Conservation (phyloP, 768 basidiomycete species). For the Heimioporus sp. region DNA sequence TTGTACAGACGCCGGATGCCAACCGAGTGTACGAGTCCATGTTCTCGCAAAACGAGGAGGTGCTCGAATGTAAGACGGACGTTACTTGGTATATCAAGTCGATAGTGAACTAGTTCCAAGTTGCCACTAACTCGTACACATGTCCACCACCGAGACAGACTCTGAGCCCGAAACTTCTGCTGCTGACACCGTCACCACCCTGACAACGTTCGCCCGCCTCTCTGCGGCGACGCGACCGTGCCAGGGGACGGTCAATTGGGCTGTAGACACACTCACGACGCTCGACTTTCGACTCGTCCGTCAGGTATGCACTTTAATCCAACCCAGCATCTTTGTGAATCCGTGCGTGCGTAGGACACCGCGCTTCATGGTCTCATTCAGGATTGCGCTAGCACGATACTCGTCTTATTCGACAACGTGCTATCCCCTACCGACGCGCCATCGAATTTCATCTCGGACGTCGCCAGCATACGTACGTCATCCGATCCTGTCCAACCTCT, state of each 20-base stretch:
- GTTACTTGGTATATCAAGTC: slow-evolving; percentile 56
- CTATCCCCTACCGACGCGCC: slow-evolving; percentile 5
- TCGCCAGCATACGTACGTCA: slow-evolving; percentile 22
- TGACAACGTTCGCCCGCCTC: slow-evolving; percentile 18
- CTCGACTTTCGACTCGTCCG: slow-evolving; percentile 31
- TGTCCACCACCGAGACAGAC: slow-evolving; percentile 54
- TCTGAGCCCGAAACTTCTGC: slow-evolving; percentile 38
- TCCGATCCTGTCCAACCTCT: neutral
- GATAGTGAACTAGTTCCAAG: slow-evolving; percentile 40
- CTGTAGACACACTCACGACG: slow-evolving; percentile 20
- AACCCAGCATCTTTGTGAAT: neutral
- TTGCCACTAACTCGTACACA: slow-evolving; percentile 24
- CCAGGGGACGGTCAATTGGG: slow-evolving; percentile 20
- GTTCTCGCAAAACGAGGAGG: slow-evolving; percentile 55
- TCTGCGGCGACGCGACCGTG: slow-evolving; percentile 8
- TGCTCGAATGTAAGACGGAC: slow-evolving; percentile 53
- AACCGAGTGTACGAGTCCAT: slow-evolving; percentile 56
- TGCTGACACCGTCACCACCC: slow-evolving; percentile 12
- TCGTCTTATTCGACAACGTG: slow-evolving; percentile 29
- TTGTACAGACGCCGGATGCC: slow-evolving; percentile 56
- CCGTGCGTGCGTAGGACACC: slow-evolving; percentile 27
- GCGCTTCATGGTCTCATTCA: slow-evolving; percentile 34
- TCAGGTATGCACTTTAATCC: slow-evolving; percentile 16
- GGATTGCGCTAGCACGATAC: slow-evolving; percentile 32
- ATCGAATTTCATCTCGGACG: slow-evolving; percentile 7